These are phyloP conservation scores for Jackrogersella multiformis DNA, from an alignment of 495 filamentous ascomycete genomes.

Conservation along the genomic window DNA sequence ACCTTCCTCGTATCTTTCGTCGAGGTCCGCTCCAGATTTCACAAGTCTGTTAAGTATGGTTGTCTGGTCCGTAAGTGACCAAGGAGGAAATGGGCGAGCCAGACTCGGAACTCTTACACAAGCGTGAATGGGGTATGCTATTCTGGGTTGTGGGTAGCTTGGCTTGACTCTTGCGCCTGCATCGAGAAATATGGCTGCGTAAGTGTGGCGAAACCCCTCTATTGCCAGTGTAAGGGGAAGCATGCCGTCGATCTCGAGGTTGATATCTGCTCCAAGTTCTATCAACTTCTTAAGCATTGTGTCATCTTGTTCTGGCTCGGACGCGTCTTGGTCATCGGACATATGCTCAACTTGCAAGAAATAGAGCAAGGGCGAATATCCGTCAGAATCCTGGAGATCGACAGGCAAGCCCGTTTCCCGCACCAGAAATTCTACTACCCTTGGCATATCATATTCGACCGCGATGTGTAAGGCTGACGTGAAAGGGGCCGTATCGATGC, in stretches of 20 bases:
- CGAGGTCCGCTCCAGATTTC: slow-evolving; percentile 1
- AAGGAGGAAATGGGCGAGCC: not conserved
- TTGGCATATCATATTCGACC: not conserved
- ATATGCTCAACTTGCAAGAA: not conserved
- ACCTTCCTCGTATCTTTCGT: not conserved
- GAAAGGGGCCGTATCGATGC: not conserved
- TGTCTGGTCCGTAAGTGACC: no score
- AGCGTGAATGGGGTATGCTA: slow-evolving; percentile 3
- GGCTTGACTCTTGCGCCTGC: slow-evolving; percentile 1
- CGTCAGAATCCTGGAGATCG: not conserved
- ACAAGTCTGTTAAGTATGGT: no score
- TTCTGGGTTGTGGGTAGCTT: no score
- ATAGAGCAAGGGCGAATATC: not conserved
- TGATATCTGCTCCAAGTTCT: slow-evolving; percentile 4
- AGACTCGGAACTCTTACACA: not conserved
- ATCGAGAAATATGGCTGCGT: not conserved
- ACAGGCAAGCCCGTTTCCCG: not conserved
- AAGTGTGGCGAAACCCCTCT: not conserved
- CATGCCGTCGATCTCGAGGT: not conserved
- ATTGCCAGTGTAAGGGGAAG: not conserved
- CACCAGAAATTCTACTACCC: slow-evolving; percentile 2
- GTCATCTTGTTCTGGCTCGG: not conserved
- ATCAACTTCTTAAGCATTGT: not conserved
- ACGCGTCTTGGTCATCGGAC: no score
- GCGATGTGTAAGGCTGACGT: not conserved